A percentile compares a stretch with the other conserved stretches of the same genome.
Evolutionary conservation across 805 yeast genomes (phyloP).

Genomic region (Geotrichum ghanense): DNA sequence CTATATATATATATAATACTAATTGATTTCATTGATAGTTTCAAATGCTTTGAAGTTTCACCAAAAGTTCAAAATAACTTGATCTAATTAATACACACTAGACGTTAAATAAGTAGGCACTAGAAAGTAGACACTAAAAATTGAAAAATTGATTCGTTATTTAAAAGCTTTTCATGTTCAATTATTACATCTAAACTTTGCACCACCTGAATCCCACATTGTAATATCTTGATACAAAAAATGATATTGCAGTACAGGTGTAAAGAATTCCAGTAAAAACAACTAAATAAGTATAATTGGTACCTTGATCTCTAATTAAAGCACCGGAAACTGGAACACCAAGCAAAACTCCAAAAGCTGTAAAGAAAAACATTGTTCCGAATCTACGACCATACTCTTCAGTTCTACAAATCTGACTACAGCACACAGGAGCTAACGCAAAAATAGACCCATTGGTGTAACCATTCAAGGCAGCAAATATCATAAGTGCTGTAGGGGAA

Average conservation of each 20-base stretch:
- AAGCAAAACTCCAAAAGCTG: conserved; percentile 40
- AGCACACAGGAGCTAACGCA: conserved; percentile 47
- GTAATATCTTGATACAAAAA: conserved; percentile 1
- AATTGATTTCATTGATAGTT: too few relatives aligned
- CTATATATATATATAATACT: too few relatives aligned
- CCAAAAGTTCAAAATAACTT: too few relatives aligned
- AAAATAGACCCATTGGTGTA: conserved; percentile 45
- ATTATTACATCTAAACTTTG: too few relatives aligned
- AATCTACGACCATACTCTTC: conserved; percentile 45
- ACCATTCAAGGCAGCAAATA: conserved; percentile 41
- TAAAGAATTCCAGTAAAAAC: conserved; percentile 7
- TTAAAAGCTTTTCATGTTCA: too few relatives aligned
- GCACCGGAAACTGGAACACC: conserved; percentile 42
- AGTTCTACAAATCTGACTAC: conserved; percentile 47
- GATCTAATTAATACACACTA: too few relatives aligned
- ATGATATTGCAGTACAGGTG: neutral
- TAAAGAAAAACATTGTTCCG: conserved; percentile 46
- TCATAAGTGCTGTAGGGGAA: conserved; percentile 28
- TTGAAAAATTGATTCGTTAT: too few relatives aligned
- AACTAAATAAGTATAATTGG: conserved; percentile 7
- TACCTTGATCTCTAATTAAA: conserved; percentile 21
- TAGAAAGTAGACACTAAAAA: too few relatives aligned
- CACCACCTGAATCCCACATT: neutral
- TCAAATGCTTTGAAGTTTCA: too few relatives aligned
- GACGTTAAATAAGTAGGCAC: too few relatives aligned